phyloP scores from a whole-genome alignment of 805 yeast species.

The Ogataea methylovora region DNA sequence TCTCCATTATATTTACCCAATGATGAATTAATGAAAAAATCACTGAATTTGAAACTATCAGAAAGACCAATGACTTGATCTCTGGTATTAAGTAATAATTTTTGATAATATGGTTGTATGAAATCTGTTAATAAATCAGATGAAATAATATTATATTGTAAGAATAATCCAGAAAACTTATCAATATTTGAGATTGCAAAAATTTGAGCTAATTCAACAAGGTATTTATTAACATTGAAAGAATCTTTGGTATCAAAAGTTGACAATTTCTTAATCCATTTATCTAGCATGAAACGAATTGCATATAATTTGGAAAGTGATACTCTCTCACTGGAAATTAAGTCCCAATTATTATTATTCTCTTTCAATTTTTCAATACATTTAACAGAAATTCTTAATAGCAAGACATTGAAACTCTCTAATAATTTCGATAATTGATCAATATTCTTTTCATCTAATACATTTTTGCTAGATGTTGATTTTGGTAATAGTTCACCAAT shows the following conservation, averaged over 20 bases:
- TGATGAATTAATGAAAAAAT: constrained; percentile 74
- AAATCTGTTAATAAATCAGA: constrained; percentile 36
- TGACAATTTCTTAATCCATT: constrained; percentile 28
- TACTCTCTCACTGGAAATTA: constrained; percentile 38
- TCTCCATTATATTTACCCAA: constrained; percentile 79
- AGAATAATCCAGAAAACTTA: constrained; percentile 61
- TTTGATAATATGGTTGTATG: constrained; percentile 34
- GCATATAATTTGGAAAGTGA: constrained; percentile 42
- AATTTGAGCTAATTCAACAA: constrained; percentile 49
- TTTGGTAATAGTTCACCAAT: constrained; percentile 11
- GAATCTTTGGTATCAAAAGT: constrained; percentile 17
- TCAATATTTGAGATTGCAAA: constrained; percentile 65
- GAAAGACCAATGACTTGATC: constrained; percentile 70
- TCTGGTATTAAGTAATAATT: constrained; percentile 45
- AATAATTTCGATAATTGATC: constrained; percentile 25
- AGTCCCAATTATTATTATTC: constrained; percentile 36
- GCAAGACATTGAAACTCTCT: constrained; percentile 31
- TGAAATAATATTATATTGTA: constrained; percentile 52
- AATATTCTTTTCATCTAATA: constrained; percentile 23
- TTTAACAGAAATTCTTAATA: constrained; percentile 30
- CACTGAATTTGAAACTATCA: constrained; percentile 78
- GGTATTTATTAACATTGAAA: constrained; percentile 36
- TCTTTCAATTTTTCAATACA: constrained; percentile 24
- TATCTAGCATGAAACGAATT: constrained; percentile 38
- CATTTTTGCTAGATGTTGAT: too few species aligned